Conservation (phyloP, 2,329 filamentous ascomycete species). For the Colletotrichum sp. region DNA sequence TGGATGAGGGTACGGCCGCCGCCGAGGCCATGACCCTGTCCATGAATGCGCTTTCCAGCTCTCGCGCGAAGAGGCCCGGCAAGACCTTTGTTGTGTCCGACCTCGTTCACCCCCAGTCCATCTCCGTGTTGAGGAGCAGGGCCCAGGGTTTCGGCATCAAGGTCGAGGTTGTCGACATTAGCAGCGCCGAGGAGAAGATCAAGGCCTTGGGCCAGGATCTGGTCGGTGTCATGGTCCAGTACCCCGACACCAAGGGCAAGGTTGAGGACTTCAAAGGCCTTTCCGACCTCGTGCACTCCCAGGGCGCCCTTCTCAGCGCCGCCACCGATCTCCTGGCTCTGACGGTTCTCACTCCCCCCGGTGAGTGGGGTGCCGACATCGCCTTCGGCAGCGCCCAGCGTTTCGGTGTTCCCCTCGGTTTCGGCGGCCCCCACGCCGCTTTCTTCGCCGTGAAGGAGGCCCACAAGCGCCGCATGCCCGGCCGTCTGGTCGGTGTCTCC, state of each 20-base stretch:
- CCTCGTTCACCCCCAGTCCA: constrained; percentile 83
- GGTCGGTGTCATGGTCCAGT: constrained; percentile 91
- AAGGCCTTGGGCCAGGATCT: constrained; percentile 80
- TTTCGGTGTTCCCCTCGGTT: constrained; percentile 90
- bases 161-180: constrained; percentile 75
- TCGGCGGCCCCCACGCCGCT: constrained; percentile 92
- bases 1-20: constrained; percentile 91
- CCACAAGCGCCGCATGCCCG: constrained; percentile 93
- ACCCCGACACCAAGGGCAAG: constrained; percentile 86
- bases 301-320: constrained; percentile 81
- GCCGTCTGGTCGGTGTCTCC: constrained; percentile 87
- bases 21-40: constrained; percentile 97
- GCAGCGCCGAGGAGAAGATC: constrained; percentile 69
- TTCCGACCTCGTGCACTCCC: constrained; percentile 77
- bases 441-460: constrained; percentile 94
- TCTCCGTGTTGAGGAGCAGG: constrained; percentile 82
- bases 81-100: constrained; percentile 88
- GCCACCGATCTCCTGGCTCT: constrained; percentile 89
- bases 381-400: constrained; percentile 93
- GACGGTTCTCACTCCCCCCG: constrained; percentile 86
- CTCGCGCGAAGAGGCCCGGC: constrained; percentile 74
- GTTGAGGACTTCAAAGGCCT: constrained; percentile 77
- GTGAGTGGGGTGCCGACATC: constrained; percentile 94
- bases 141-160: constrained; percentile 91
- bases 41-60: constrained; percentile 73